These are phyloP conservation scores for Claviceps cyperi DNA, from an alignment of 2,329 filamentous ascomycete genomes.

Conservation along the genomic window DNA sequence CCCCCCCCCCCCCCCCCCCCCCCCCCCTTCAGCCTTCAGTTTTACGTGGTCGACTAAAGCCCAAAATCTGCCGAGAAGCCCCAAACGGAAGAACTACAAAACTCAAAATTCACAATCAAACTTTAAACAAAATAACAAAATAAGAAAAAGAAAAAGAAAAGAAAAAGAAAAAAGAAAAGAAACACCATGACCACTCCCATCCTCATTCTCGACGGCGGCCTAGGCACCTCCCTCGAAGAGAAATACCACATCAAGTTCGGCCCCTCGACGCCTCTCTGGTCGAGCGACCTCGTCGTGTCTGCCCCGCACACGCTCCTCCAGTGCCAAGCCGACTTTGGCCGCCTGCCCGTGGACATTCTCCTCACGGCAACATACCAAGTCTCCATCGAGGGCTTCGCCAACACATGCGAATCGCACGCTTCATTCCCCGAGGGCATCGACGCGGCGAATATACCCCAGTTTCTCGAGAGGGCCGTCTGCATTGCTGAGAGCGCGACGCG, in stretches of 20 bases:
- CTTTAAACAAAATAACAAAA: too few relatives aligned
- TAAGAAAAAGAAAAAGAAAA: background rate
- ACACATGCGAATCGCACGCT: slow-evolving; percentile 24
- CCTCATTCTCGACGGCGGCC: slow-evolving; percentile 47
- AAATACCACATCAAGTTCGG: slow-evolving; percentile 38
- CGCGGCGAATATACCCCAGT: slow-evolving; percentile 22
- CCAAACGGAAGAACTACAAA: too few relatives aligned
- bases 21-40: too few relatives aligned
- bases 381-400: slow-evolving; percentile 39
- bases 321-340: slow-evolving; percentile 42
- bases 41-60: too few relatives aligned
- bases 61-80: too few relatives aligned
- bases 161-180: background rate
- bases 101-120: too few relatives aligned
- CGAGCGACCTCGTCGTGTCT: slow-evolving; percentile 47
- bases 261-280: slow-evolving; percentile 47
- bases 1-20: too few relatives aligned
- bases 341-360: slow-evolving; percentile 45
- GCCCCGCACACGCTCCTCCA: slow-evolving; percentile 33
- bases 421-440: slow-evolving; percentile 29
- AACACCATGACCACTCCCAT: slow-evolving; percentile 1
- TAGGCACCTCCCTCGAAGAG: slow-evolving; percentile 52
- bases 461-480: slow-evolving; percentile 28
- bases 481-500: slow-evolving; percentile 25
- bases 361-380: slow-evolving; percentile 56